A percentile compares a stretch with the other conserved stretches of the same genome.
Evolutionary conservation across 1,284 basidiomycete species (phyloP).

Genomic region (Pisolithus thermaeus): DNA sequence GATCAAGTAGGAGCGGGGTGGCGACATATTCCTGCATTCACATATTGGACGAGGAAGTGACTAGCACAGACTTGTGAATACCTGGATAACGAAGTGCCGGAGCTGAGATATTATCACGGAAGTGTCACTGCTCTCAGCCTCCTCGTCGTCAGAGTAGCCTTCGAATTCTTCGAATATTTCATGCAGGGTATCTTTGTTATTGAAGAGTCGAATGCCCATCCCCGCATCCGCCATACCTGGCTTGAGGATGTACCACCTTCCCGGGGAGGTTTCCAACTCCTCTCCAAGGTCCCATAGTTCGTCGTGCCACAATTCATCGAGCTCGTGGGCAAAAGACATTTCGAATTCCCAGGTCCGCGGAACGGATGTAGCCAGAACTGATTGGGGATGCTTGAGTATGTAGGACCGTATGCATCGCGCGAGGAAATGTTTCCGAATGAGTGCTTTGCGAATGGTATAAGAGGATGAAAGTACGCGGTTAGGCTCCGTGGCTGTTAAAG

Average conservation of each 20-base stretch:
- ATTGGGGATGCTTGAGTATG: constrained; percentile 63
- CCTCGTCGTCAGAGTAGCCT: constrained; percentile 42
- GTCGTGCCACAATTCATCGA: constrained; percentile 91
- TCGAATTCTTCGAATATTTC: constrained; percentile 87
- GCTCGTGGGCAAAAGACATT: constrained; percentile 88
- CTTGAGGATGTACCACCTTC: constrained; percentile 90
- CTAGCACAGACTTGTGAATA: constrained; percentile 25
- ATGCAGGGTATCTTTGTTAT: constrained; percentile 67
- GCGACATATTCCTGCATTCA: constrained; percentile 71
- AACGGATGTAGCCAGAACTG: constrained; percentile 47
- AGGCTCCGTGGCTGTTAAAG: constrained; percentile 50
- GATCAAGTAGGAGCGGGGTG: constrained; percentile 74
- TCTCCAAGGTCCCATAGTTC: constrained; percentile 87
- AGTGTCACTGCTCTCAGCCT: constrained; percentile 36
- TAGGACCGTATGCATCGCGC: constrained; percentile 74
- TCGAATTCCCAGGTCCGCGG: constrained; percentile 89
- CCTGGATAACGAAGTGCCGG: constrained; percentile 96
- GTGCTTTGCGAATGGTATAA: constrained; percentile 86
- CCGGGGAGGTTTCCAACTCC: constrained; percentile 43
- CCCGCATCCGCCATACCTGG: constrained; percentile 97
- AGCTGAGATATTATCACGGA: constrained; percentile 82
- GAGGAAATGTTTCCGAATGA: constrained; percentile 94
- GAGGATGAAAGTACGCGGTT: constrained; percentile 67
- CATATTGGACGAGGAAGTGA: constrained; percentile 7
- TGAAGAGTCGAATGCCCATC: constrained; percentile 91